Base-by-base conservation (phyloP, 352 stramenopile species). In the Peronosclerospora sorghi region DNA sequence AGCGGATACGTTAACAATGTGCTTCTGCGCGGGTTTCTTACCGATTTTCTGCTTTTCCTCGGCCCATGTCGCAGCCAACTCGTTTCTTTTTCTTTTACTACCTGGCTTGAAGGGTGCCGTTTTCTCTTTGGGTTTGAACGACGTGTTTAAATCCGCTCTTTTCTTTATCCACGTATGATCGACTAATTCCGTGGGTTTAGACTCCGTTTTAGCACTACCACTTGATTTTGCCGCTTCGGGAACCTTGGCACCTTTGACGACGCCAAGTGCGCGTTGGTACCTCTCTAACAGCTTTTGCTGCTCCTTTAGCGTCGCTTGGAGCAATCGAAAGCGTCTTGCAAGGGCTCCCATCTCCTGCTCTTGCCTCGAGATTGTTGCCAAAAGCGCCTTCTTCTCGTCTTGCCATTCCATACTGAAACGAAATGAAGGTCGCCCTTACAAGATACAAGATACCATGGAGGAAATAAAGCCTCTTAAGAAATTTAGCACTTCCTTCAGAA, bases 241-340 rank as follows among this genome's bases (percentile, higher is more conserved):
- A 19, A 7, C 10, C 8, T 17, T 15, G 5, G 9, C 7, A 13
- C 37, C 23, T 12, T 41, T 30, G n/a, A 37, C 51, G 4, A 32
- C 8, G 8, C 30, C 23, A 8, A 91, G 41, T 23, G 56, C 65
- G 27, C 51, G 45, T 36, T 91, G 69, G 41, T 87, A 86, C 14
- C 57, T 64, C 32, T 91, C 69, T 14, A 91, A 36, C 45, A 88
- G 38, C n/a, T 65, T 56, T 51, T 90, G 78, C 42, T 90, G 78
- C 45, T 80, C 56, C 24, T 66, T 60, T 8, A 87, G 47, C 27
- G 72, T 75, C 35, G 58, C 50, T 42, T 90, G 71, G 20, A 84
- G 56, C 17, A 84, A 47, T 43, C 78, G 73, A 47, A 84, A 83
- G 21, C 69, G 60, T 43, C 66, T 79, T 5, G 59, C 41, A 19